A percentile compares a stretch with the other conserved stretches of the same genome.
These are phyloP conservation scores for Ustilago sp. DNA, from an alignment of 1,284 basidiomycete species.

Conservation along the genomic window DNA sequence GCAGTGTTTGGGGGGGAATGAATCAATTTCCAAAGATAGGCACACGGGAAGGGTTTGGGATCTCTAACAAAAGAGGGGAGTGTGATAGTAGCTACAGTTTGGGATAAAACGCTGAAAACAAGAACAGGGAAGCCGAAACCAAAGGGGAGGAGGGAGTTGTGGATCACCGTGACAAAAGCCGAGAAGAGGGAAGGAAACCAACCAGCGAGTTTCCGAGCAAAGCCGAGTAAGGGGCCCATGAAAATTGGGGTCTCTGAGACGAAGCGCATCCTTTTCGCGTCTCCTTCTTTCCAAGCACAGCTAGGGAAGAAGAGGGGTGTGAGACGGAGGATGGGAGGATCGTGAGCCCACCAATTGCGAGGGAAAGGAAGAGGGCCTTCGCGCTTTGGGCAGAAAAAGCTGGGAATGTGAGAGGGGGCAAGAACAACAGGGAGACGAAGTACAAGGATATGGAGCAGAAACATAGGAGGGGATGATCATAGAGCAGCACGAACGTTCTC, in stretches of 20 bases:
- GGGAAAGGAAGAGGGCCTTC: constrained; percentile 15
- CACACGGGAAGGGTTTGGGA: not conserved
- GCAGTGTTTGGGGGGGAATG: not conserved
- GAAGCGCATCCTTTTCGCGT: constrained; percentile 16
- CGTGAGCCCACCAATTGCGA: constrained; percentile 41
- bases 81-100: constrained; percentile 18
- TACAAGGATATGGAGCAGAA: not conserved
- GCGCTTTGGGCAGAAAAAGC: constrained; percentile 50
- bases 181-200: constrained; percentile 18
- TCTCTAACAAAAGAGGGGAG: constrained; percentile 16
- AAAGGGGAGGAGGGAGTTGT: constrained; percentile 5
- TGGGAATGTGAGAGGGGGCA: constrained; percentile 19
- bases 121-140: not conserved
- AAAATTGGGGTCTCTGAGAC: constrained; percentile 41
- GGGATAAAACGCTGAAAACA: not conserved
- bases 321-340: constrained; percentile 13
- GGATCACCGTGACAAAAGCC: constrained; percentile 6
- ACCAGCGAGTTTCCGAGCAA: constrained; percentile 46
- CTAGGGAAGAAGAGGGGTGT: not conserved
- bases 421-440: not conserved
- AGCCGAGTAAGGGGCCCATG: constrained; percentile 18
- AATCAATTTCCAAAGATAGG: constrained; percentile 6
- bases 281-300: constrained; percentile 2
- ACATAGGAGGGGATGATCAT: not conserved
- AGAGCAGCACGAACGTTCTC: not conserved